Base-by-base conservation (phyloP, 768 basidiomycete genomes). In the Lactifluus hygrophoroides region DNA sequence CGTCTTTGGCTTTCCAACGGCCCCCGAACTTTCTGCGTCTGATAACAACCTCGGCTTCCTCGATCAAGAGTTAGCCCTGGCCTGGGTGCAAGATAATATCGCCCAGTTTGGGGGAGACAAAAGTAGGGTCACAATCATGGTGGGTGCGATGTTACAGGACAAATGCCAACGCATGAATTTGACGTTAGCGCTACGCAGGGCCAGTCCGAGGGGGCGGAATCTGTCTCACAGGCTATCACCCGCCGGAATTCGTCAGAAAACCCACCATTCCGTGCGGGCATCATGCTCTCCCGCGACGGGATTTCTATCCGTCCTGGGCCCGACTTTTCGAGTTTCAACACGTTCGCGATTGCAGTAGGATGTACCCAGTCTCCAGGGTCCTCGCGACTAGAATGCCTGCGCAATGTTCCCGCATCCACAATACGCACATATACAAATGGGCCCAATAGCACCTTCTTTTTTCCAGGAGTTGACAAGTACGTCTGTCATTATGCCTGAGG, bases 101-200 rank as follows among this genome's bases (percentile, higher is more conserved):
- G 71, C 63, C 17, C 66, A 67, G 0, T 88, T 86, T 60, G 85
- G 86, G 8, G 84, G 84, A 14, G 80, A 79, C 58, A 73, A 72
- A 25, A 64, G 27, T 8, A 74, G 75, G 68, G 76, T 75, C 5
- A 66, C 71, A 16, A 63, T 71, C 14, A 67, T 68, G 63, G 67
- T 66, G 44, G 7, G 61, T 54, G 17, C 19, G 0, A 57, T 68
- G n/a, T 34, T 66, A 7, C 28, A 32, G 16, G 57, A 59, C 62
- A 4, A 28, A 23, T 23, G 19, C 4, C 42, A 25, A 19, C 13
- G 13, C 3, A 35, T 13, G 14, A 7, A 8, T 3, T 7, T 13
- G 23, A 57, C 8, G 25, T 38, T 19, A 19, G 37, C 35, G 14
- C n/a, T 46, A 3, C n/a, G 23, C 44, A 58, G 57, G 57, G 57